Conservation (phyloP, 192 early-diverging fungal genomes). For the Helicostylum pulchrum region DNA sequence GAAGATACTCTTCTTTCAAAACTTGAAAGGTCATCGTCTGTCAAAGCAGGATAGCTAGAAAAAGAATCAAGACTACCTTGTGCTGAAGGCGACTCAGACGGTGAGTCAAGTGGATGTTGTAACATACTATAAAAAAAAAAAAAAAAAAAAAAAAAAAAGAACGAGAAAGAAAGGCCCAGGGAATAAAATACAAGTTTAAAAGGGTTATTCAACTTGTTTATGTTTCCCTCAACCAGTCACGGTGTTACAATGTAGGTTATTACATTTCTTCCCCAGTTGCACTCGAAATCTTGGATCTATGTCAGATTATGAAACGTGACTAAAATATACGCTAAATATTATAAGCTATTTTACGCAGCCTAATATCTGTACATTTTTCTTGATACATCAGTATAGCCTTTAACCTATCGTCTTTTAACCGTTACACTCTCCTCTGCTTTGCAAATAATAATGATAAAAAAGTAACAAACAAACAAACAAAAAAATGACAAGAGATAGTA, state of each 20-base stretch:
- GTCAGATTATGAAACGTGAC: too few species aligned
- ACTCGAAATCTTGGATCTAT: not conserved
- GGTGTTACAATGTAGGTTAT: slow-evolving; percentile 12
- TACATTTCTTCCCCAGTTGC: not conserved
- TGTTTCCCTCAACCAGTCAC: not conserved
- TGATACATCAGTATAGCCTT: too few species aligned
- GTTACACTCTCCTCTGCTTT: too few species aligned
- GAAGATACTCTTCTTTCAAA: not conserved
- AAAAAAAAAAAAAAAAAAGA: slow-evolving; percentile 7
- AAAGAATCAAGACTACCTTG: not conserved
- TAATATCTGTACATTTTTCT: too few species aligned
- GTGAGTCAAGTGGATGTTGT: slow-evolving; percentile 15
- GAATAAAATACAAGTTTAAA: not conserved
- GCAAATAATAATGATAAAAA: not conserved
- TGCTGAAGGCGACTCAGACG: not conserved
- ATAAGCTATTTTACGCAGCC: too few species aligned
- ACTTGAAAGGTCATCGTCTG: slow-evolving; percentile 18
- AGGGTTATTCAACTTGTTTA: not conserved
- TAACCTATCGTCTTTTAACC: too few species aligned
- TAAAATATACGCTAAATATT: too few species aligned
- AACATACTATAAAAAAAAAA: slow-evolving; percentile 13
- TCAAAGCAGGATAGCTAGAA: slow-evolving; percentile 8
- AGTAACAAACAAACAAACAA: not conserved
- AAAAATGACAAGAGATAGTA: not conserved
- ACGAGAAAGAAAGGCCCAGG: not conserved